Evolutionary conservation across 2,329 filamentous ascomycete species (phyloP).

Genomic region (Colletotrichum lupini): DNA sequence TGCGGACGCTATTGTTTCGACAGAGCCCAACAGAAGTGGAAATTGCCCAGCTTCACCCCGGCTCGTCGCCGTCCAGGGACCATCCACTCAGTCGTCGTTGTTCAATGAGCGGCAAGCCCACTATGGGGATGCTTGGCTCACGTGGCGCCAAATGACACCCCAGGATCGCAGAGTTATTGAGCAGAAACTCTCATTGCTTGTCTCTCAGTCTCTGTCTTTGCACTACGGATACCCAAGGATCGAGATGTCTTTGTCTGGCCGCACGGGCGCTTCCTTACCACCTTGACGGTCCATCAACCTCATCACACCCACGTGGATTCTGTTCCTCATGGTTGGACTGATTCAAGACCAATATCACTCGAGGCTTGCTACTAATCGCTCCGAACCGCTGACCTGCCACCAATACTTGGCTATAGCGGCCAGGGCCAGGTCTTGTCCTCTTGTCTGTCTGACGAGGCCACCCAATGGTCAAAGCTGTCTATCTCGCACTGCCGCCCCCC

Average conservation of each 20-base stretch:
- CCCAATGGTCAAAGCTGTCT: constrained; percentile 20
- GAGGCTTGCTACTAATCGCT: not conserved
- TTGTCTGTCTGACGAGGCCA: not conserved
- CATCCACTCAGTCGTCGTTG: constrained; percentile 7
- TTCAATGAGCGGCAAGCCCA: constrained; percentile 27
- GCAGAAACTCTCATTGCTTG: constrained; percentile 4
- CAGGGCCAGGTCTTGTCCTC: constrained; percentile 1
- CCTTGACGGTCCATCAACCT: not conserved
- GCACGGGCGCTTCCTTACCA: constrained; percentile 3
- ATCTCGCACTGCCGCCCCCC: constrained; percentile 8
- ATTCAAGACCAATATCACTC: not conserved
- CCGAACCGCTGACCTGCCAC: not conserved
- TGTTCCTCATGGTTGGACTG: not conserved
- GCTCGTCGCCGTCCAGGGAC: constrained; percentile 1
- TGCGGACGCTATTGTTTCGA: constrained; percentile 25
- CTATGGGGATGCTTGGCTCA: constrained; percentile 28
- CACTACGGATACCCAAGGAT: too few relatives aligned
- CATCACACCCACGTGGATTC: constrained; percentile 12
- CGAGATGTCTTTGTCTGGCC: not conserved
- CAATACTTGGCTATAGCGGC: not conserved
- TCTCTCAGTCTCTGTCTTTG: not conserved
- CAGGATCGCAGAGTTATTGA: constrained; percentile 12
- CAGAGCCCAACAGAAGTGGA: constrained; percentile 30
- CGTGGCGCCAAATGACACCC: constrained; percentile 30
- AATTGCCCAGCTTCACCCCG: constrained; percentile 16